Evolutionary conservation across 116 monocot species (phyloP).

Genomic region (Papilionanthe hybrid): DNA sequence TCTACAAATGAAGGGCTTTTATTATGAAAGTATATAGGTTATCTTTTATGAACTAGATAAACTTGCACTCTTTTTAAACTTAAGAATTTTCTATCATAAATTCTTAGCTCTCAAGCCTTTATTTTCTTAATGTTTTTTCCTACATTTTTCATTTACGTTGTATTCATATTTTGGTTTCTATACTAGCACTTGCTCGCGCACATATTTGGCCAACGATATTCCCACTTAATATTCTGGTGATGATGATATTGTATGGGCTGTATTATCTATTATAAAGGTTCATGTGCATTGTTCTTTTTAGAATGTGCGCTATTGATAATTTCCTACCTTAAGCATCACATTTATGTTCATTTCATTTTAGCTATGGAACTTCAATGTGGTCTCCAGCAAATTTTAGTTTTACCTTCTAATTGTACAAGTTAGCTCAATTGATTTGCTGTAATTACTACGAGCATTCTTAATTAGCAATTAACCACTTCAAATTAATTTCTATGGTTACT

Average conservation of each 20-base stretch:
- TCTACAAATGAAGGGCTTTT: neutral
- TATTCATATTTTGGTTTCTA: neutral
- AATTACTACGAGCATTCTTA: neutral
- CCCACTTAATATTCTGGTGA: neutral
- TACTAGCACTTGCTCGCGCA: neutral
- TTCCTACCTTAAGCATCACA: neutral
- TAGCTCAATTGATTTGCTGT: neutral
- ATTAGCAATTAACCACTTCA: neutral
- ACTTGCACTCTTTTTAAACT: neutral
- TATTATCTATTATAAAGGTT: neutral
- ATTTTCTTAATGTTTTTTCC: neutral
- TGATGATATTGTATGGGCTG: neutral
- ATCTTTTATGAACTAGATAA: neutral
- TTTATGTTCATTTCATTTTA: neutral
- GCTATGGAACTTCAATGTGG: neutral
- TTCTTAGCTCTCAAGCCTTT: neutral
- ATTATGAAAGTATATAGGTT: neutral
- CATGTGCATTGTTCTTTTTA: neutral
- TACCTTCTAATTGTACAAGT: neutral
- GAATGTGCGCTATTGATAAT: neutral
- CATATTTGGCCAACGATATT: neutral
- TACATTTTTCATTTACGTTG: neutral
- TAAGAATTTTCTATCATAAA: neutral
- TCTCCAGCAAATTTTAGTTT: neutral
- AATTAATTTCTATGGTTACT: neutral